Evolutionary conservation across 2,329 filamentous ascomycete genomes (phyloP).

Genomic region (Epichloe bromicola): DNA sequence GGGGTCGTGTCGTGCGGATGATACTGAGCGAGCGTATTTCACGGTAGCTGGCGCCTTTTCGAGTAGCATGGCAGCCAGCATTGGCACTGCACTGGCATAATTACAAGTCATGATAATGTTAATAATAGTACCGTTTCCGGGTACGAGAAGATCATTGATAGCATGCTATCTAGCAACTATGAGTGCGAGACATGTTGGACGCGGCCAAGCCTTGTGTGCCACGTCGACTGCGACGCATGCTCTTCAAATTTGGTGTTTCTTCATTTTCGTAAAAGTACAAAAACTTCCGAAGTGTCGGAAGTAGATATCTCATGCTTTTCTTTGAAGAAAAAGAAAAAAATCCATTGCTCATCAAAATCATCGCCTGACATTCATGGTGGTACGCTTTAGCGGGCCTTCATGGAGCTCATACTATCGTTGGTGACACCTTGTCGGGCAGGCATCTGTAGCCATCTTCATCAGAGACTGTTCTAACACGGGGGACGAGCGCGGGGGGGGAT

Average conservation of each 20-base stretch:
- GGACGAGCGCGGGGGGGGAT: not conserved
- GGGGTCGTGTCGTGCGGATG: not conserved
- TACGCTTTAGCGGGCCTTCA: slow-evolving; percentile 25
- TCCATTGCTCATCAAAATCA: not conserved
- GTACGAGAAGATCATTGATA: not conserved
- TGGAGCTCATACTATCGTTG: slow-evolving; percentile 37
- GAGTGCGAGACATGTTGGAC: not conserved
- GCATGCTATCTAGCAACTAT: not conserved
- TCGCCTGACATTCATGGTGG: not conserved
- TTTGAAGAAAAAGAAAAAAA: not conserved
- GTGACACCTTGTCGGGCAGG: slow-evolving; percentile 37
- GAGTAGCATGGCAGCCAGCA: not conserved
- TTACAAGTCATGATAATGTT: not conserved
- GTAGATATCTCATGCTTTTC: not conserved
- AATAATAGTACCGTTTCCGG: no score
- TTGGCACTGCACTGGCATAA: not conserved
- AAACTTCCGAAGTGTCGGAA: not conserved
- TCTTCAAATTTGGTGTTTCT: not conserved
- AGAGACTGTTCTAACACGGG: not conserved
- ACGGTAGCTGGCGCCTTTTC: not conserved
- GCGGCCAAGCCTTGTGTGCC: not conserved
- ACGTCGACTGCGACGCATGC: not conserved
- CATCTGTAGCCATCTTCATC: slow-evolving; percentile 24
- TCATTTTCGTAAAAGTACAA: not conserved
- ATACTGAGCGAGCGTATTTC: not conserved